Base-by-base conservation (phyloP, 805 yeast species). In the Saccharomyces jurei region DNA sequence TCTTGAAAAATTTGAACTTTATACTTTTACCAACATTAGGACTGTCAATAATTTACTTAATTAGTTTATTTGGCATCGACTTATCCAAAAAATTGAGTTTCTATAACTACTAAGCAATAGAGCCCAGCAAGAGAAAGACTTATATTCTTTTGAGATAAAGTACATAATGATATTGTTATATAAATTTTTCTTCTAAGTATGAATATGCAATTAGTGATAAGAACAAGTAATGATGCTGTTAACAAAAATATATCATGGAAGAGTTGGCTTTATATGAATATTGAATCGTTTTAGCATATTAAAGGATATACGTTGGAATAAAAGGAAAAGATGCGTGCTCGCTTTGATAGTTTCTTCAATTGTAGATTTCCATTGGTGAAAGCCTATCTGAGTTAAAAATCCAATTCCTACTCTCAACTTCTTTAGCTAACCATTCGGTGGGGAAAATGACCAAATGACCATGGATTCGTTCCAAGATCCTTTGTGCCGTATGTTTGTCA, bases 401-500 rank as follows among this genome's bases (percentile, higher is more conserved):
- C 98, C 98, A 92, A 66, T 95, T 94, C 10, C 89, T 92, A 6
- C 88, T 81, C 54, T 91, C 96, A 30, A 90, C 81, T 70, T 94
- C 99, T 55, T 83, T 80, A 62, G 80, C 75, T 47, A 94, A 77
- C 99, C 99, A 94, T 57, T 89, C 89, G 0, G 87, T 78, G 0
- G 99, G 98, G 75, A 91, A 92, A n/a, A 86, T 68, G 6, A 94
- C 97, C 60, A 94, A 71, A 65, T 94, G 87, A 1, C 99, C 99
- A 52, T 84, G 87, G 21, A 92, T 75, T 54, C 88, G 84, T 50
- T 76, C 74, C 58, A 94, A 73, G 36, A 90, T 74, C 55, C 83
- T 75, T 59, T 84, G 90, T 0, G 97, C 95, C 0, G 94, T 82
- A 48, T 81, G 84, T 53, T 86, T 79, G 56, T 87, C 96, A 59